Evolutionary conservation across 1,284 basidiomycete genomes (phyloP), one percentile per base, ranked within the genome.

Genomic region (Microbotryum intermedium): DNA sequence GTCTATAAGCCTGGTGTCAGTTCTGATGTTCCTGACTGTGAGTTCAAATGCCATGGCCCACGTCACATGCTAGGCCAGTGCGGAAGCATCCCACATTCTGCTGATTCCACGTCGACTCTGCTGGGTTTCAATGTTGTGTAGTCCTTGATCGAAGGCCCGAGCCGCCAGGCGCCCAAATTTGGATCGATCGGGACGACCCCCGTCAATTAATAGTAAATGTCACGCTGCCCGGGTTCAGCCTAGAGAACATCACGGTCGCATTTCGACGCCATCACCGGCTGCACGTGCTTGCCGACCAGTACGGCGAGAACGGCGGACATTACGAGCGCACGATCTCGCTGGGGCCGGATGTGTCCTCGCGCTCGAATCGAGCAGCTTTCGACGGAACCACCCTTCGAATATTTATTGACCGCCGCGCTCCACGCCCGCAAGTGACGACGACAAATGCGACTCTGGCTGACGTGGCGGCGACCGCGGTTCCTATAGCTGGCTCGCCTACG

Each of bases 241-340:
- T 68, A 49, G 65, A 66, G 18, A 65, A 68, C 55, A 67, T 68
- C 60, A 68, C 67, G 21, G 67, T 68, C 52, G 67, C 65, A 16
- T 64, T 68, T 60, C 42, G 65, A 3, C 44, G 67, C 16, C 59
- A 58, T 0, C 62, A 61, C 60, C 57, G 58, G 23, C 60, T 68
- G 0, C 67, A 68, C 62, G 62, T 68, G 55, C 62, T 68, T 30
- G 67, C 67, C 44, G 67, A 68, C 50, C 53, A 58, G 20, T 68
- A 67, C 48, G 61, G 60, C 26, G 60, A 62, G 28, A 21, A 39
- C 3, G 67, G 67, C 23, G 67, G 67, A 1, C 64, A 68, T 30
- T 68, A 61, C 45, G 66, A 68, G 56, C 21, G 46, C 10, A 48
- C 26, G 18, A 48, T 48, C 6, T 28, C 21, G 46, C 16, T 48